Conservation (phyloP, 208 protist species). For the Wallacemonas sp. region DNA sequence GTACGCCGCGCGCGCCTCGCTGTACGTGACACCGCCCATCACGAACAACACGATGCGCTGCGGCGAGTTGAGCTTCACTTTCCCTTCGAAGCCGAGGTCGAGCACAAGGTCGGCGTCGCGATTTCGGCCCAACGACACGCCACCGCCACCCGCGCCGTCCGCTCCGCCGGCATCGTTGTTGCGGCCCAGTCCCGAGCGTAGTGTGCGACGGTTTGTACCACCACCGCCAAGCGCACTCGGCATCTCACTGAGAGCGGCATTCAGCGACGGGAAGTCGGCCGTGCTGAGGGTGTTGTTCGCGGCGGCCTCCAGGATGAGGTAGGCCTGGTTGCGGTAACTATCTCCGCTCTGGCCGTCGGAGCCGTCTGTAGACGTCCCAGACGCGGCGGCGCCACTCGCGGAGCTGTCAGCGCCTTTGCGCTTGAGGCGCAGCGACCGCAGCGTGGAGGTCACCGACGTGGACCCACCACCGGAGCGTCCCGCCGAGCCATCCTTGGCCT, state of each 20-base stretch:
- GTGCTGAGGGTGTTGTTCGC: slow-evolving; percentile 44
- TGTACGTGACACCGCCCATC: slow-evolving; percentile 71
- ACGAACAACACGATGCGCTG: slow-evolving; percentile 77
- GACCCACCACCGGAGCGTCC: slow-evolving; percentile 2
- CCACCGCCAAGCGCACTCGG: slow-evolving; percentile 1
- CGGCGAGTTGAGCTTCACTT: slow-evolving; percentile 35
- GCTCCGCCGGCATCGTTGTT: neutral
- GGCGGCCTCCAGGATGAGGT: slow-evolving; percentile 61
- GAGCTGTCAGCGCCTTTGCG: neutral
- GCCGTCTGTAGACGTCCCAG: slow-evolving; percentile 2
- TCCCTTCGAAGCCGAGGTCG: slow-evolving; percentile 55
- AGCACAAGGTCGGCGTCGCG: slow-evolving; percentile 25
- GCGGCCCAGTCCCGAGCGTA: slow-evolving; percentile 11
- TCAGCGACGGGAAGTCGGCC: slow-evolving; percentile 64
- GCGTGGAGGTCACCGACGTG: slow-evolving; percentile 9
- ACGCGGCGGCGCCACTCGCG: neutral
- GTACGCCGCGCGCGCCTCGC: slow-evolving; percentile 67
- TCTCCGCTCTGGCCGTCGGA: slow-evolving; percentile 24
- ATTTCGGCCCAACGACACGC: neutral
- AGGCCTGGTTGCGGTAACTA: slow-evolving; percentile 52
- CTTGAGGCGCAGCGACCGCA: slow-evolving; percentile 10
- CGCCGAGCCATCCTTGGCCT: neutral
- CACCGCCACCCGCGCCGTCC: neutral
- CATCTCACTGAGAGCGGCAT: slow-evolving; percentile 17
- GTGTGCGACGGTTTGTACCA: slow-evolving; percentile 6